Evolutionary conservation across 148 eudicot genomes (phyloP), one percentile per base, ranked within the genome.

Genomic region (Polygonum maritimum): DNA sequence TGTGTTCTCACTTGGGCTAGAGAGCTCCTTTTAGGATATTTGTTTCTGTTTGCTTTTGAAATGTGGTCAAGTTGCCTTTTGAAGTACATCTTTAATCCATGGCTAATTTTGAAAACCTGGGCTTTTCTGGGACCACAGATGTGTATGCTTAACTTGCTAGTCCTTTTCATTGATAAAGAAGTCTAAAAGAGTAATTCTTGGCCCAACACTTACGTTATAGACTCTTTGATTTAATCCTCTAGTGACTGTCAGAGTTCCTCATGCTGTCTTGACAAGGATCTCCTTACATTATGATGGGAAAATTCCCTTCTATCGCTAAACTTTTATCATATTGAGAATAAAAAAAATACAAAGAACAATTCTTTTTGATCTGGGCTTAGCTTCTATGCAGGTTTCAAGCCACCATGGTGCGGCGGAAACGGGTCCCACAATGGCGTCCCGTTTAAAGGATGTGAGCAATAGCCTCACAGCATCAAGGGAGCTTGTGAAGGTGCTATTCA

Each of bases 381-480:
- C 33, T 41, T 22, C 13, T 36, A 44, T 26, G 49, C 36, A 48
- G 75, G 75, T 72, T 41, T 5, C 36, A 21, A 72, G 73, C 48
- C 73, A 19, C 48, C 73, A 41, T 14, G 19, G 45, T 70, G 73
- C n/a, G 7, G 39, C 39, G 22, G 73, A 38, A 19, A 70, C 18
- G 47, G 47, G 31, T 9, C 31, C 18, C 41, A 41, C 74, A 14
- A n/a, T 44, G 2, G 52, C 54, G 83, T 52, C 85, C 19, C 86
- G 80, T 39, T 74, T 88, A 74, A 80, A 84, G 71, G 87, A 86
- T 54, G 78, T 86, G 3, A 77, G 78, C 26, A 78, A 80, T 57
- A 77, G 86, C 74, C 84, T 88, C 75, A 79, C 72, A n/a, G 78
- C 86, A 51, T 85, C 87, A 21, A 88, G 86, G 81, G 86, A 86